A percentile compares a stretch with the other conserved stretches of the same genome.
These are phyloP conservation scores for Apium graveolens DNA, from an alignment of 129 eudicot species.

Conservation along the genomic window DNA sequence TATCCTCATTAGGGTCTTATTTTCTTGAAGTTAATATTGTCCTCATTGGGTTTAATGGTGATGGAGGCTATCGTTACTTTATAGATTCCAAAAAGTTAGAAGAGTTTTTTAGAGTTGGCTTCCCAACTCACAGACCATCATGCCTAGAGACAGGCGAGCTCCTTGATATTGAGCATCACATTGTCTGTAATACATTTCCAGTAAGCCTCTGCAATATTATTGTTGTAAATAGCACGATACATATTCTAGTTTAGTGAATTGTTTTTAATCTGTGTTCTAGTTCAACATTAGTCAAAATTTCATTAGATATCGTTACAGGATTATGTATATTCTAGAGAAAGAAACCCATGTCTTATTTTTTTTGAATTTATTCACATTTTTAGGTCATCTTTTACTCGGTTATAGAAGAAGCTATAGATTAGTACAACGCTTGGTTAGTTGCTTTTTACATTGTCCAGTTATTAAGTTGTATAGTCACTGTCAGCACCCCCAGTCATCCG, in stretches of 20 bases:
- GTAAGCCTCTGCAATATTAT: constrained; percentile 37
- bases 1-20: too few species aligned
- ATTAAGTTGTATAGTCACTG: too few species aligned
- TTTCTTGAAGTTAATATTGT: constrained; percentile 95
- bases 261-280: background rate
- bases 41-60: constrained; percentile 87
- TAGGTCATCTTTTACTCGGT: too few species aligned
- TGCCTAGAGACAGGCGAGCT: constrained; percentile 94
- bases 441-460: too few species aligned
- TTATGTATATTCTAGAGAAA: background rate
- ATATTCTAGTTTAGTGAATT: background rate
- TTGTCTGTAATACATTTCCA: constrained; percentile 80
- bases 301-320: background rate
- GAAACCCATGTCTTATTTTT: background rate
- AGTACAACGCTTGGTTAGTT: too few species aligned
- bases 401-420: too few species aligned
- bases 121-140: constrained; percentile 89
- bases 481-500: too few species aligned
- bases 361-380: background rate
- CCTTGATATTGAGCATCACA: constrained; percentile 94
- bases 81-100: constrained; percentile 73
- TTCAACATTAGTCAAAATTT: background rate
- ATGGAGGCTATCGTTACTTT: constrained; percentile 86
- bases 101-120: constrained; percentile 72
- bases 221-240: background rate